Percentiles rank a stretch among this genome's conserved stretches.
Evolutionary conservation across 148 eudicot species (phyloP).

Genomic region (Camellia lanceoleosa): DNA sequence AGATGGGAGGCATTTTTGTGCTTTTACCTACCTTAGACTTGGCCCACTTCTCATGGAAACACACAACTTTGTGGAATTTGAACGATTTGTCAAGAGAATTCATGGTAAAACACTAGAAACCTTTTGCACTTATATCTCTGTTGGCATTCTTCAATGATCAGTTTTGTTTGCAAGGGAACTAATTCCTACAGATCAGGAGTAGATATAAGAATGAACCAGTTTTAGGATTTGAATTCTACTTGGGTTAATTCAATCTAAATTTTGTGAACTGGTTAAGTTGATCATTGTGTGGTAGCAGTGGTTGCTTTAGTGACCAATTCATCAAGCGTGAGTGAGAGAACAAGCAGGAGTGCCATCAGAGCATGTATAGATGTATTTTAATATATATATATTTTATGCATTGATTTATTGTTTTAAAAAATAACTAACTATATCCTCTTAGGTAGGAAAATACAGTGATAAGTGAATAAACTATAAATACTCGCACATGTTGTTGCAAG

Average conservation of each 20-base stretch:
- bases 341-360: too few relatives aligned
- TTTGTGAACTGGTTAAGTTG: neutral
- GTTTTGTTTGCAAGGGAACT: neutral
- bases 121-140: neutral
- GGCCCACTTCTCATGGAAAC: slow-evolving; percentile 66
- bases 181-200: neutral
- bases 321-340: too few relatives aligned
- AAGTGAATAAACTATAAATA: too few relatives aligned
- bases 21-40: slow-evolving; percentile 78
- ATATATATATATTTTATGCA: too few relatives aligned
- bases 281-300: neutral
- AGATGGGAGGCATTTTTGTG: slow-evolving; percentile 72
- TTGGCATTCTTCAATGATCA: neutral
- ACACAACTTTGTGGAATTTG: slow-evolving; percentile 66
- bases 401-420: too few relatives aligned
- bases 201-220: slow-evolving; percentile 1
- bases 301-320: neutral
- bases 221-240: slow-evolving; percentile 14
- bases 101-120: slow-evolving; percentile 51
- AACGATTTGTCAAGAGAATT: slow-evolving; percentile 90
- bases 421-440: too few relatives aligned
- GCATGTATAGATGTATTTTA: too few relatives aligned
- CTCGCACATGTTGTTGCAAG: too few relatives aligned
- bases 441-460: too few relatives aligned
- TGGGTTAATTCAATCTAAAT: neutral